Conservation (phyloP, 2,329 filamentous ascomycete species). For the Ampelomyces quisqualis region DNA sequence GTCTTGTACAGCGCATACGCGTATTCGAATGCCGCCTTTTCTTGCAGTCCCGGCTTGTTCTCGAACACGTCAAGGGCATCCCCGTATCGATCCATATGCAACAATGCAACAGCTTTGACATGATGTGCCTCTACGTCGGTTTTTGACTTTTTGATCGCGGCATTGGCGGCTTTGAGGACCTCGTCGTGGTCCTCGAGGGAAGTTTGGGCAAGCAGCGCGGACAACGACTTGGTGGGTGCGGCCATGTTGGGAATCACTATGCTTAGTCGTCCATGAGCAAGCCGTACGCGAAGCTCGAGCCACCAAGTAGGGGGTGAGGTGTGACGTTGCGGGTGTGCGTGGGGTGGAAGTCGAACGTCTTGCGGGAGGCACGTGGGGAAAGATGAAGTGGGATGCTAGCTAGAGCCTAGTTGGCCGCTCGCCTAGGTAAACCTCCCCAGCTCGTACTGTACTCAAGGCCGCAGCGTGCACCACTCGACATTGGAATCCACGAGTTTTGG, state of each 20-base stretch:
- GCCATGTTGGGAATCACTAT: constrained; percentile 37
- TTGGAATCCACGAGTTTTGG: no score
- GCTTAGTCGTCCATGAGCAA: constrained; percentile 28
- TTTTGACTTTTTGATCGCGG: constrained; percentile 59
- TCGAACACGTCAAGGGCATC: constrained; percentile 71
- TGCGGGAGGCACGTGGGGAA: constrained; percentile 29
- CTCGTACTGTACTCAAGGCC: background rate
- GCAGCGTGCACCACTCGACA: background rate
- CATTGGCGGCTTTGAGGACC: constrained; percentile 65
- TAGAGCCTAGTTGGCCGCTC: constrained; percentile 16
- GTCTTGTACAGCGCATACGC: constrained; percentile 84
- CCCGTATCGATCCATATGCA: constrained; percentile 80
- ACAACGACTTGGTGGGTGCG: constrained; percentile 50
- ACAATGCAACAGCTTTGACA: constrained; percentile 70
- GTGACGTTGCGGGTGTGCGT: background rate
- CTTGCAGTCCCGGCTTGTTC: constrained; percentile 61
- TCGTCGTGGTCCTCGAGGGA: constrained; percentile 71
- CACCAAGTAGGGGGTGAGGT: no score
- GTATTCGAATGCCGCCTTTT: constrained; percentile 66
- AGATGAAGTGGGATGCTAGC: constrained; percentile 27
- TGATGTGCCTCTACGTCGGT: constrained; percentile 62
- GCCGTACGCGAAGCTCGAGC: background rate
- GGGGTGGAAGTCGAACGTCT: constrained; percentile 3
- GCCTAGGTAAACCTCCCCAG: constrained; percentile 28
- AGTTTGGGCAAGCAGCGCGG: constrained; percentile 58